Percentiles rank a stretch among this genome's conserved stretches.
These are phyloP conservation scores for Nelumbo lutea DNA, from an alignment of 164 flowering plant species.

Conservation along the genomic window DNA sequence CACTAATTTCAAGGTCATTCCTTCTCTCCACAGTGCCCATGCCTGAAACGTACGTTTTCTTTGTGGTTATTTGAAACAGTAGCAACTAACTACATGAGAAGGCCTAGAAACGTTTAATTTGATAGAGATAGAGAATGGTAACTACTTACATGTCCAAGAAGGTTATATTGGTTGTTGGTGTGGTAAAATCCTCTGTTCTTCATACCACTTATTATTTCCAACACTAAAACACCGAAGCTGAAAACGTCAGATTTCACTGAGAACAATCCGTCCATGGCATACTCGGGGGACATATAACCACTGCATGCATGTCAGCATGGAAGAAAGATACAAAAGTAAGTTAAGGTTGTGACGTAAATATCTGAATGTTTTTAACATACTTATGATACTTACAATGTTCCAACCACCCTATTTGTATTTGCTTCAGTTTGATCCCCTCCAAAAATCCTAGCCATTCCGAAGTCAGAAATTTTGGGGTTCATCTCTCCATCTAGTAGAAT, in stretches of 20 bases:
- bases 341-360: not conserved
- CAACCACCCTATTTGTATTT: conserved; percentile 34
- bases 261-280: conserved; percentile 43
- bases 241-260: conserved; percentile 53
- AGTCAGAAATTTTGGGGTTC: conserved; percentile 54
- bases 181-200: conserved; percentile 38
- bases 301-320: conserved; percentile 26
- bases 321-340: not conserved
- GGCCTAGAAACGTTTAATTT: no score
- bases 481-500: conserved; percentile 33
- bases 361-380: not conserved
- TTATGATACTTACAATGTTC: conserved; percentile 40
- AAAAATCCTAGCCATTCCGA: conserved; percentile 43
- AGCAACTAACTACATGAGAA: no score
- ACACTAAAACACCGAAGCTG: conserved; percentile 48
- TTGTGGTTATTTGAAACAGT: no score
- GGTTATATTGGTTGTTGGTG: conserved; percentile 25
- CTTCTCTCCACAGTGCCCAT: conserved; percentile 25
- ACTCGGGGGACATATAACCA: conserved; percentile 64
- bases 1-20: conserved; percentile 18
- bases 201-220: conserved; percentile 51
- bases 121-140: not conserved
- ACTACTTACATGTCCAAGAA: conserved; percentile 47
- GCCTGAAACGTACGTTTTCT: not conserved
- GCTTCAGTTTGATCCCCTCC: conserved; percentile 30